Percentiles rank a stretch among this genome's conserved stretches.
These are phyloP conservation scores for Talaromyces sp. DNA, from an alignment of 2,329 filamentous ascomycete genomes.

Conservation along the genomic window DNA sequence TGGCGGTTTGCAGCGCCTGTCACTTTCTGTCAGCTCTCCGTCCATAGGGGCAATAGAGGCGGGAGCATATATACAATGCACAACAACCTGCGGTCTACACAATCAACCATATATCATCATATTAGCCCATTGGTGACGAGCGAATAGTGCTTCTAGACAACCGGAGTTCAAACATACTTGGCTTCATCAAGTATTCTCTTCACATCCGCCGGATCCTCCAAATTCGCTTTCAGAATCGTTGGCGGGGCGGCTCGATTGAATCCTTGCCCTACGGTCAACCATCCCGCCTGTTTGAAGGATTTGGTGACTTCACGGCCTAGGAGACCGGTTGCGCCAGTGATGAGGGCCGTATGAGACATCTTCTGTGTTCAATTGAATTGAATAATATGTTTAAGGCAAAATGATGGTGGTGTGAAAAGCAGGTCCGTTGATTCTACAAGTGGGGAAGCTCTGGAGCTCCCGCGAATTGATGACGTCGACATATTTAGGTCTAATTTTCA, in stretches of 20 bases:
- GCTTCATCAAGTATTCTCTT: slow-evolving; percentile 49
- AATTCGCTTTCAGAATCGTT: slow-evolving; percentile 58
- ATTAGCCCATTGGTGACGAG: neutral
- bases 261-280: slow-evolving; percentile 70
- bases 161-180: slow-evolving; percentile 37
- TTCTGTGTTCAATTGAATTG: neutral
- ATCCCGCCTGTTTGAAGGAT: slow-evolving; percentile 64
- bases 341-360: slow-evolving; percentile 57
- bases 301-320: slow-evolving; percentile 74
- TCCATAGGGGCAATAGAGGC: neutral
- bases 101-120: neutral
- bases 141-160: neutral
- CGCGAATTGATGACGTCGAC: slow-evolving; percentile 15
- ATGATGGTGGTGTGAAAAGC: neutral
- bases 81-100: slow-evolving; percentile 67
- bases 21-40: neutral
- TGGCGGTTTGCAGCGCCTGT: slow-evolving; percentile 81
- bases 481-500: neutral
- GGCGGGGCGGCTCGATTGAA: slow-evolving; percentile 70
- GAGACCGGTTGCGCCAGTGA: slow-evolving; percentile 82
- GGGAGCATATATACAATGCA: slow-evolving; percentile 65
- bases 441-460: slow-evolving; percentile 7
- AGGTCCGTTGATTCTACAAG: slow-evolving; percentile 4
- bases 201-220: slow-evolving; percentile 47
- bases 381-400: neutral